A percentile compares a stretch with the other conserved stretches of the same genome.
phyloP scores from a whole-genome alignment of 495 filamentous ascomycete genomes.

The Glutinoglossum americanum region DNA sequence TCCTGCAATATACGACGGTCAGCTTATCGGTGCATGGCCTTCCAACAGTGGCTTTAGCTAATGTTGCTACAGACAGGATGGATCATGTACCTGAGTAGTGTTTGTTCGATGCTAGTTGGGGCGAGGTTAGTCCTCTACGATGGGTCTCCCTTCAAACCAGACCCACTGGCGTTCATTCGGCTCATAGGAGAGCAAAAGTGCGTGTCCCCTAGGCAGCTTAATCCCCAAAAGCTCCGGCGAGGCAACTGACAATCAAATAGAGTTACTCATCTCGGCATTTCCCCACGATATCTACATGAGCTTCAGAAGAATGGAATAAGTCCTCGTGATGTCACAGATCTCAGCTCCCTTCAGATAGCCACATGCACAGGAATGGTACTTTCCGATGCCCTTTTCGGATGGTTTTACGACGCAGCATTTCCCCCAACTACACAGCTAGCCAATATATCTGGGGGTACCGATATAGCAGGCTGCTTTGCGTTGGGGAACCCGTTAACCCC shows the following conservation, averaged over 20 bases:
- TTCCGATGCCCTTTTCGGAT: slow-evolving; percentile 47
- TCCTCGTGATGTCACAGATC: slow-evolving; percentile 37
- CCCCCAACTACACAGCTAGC: slow-evolving; percentile 36
- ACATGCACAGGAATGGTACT: slow-evolving; percentile 63
- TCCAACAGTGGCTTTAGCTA: not conserved
- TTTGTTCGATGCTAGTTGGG: slow-evolving; percentile 32
- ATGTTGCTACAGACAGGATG: slow-evolving; percentile 36
- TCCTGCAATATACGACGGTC: slow-evolving; percentile 26
- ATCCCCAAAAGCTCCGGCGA: not conserved
- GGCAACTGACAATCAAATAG: slow-evolving; percentile 7
- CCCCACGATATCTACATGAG: slow-evolving; percentile 53
- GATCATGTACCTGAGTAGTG: slow-evolving; percentile 58
- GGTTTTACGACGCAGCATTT: slow-evolving; percentile 69
- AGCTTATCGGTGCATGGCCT: slow-evolving; percentile 22
- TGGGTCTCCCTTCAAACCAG: slow-evolving; percentile 53
- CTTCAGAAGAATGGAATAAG: slow-evolving; percentile 33
- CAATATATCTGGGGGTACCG: slow-evolving; percentile 63
- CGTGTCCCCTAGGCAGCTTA: slow-evolving; percentile 14
- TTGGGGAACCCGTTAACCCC: slow-evolving; percentile 45
- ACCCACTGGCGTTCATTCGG: slow-evolving; percentile 32
- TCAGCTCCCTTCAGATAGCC: slow-evolving; percentile 34
- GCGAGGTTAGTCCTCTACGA: slow-evolving; percentile 46
- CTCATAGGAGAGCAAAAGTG: slow-evolving; percentile 36
- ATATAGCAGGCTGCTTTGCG: slow-evolving; percentile 53
- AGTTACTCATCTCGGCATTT: slow-evolving; percentile 40